phyloP scores from a whole-genome alignment of 306 rosid species.

The barrel medic (Medicago truncatula) region DNA sequence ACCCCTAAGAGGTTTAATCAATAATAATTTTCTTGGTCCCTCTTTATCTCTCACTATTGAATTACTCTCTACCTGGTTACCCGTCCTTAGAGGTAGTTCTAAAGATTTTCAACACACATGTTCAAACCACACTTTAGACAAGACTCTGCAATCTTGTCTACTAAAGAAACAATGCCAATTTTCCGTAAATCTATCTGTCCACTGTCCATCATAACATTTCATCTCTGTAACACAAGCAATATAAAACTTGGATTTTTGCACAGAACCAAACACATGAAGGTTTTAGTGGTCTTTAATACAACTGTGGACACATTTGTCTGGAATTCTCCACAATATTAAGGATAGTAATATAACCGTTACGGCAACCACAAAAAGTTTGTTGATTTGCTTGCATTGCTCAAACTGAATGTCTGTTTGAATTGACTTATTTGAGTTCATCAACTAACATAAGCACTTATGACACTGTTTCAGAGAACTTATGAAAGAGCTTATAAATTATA shows the following conservation, averaged over 20 bases:
- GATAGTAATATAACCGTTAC: not conserved
- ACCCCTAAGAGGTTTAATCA: not conserved
- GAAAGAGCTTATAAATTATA: too few relatives aligned
- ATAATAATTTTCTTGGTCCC: not conserved
- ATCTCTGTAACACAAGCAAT: not conserved
- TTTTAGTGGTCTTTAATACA: not conserved
- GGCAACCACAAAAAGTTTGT: not conserved
- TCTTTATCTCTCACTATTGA: not conserved
- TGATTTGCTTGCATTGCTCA: not conserved
- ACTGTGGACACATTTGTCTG: not conserved
- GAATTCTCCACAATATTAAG: not conserved
- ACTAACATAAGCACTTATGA: too few relatives aligned
- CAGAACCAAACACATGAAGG: too few relatives aligned
- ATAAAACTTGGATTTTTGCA: too few relatives aligned
- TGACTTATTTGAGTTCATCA: not conserved
- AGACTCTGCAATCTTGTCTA: constrained; percentile 1
- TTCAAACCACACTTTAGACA: not conserved
- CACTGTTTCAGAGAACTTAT: too few relatives aligned
- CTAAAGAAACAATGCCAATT: not conserved
- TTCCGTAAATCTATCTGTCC: too few relatives aligned
- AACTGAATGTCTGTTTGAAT: not conserved
- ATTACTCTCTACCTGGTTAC: not conserved
- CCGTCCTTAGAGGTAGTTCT: not conserved
- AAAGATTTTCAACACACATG: not conserved
- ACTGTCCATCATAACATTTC: not conserved